phyloP scores from a whole-genome alignment of 1,139 yeast species.

The Casaregolazyma suthepensis region DNA sequence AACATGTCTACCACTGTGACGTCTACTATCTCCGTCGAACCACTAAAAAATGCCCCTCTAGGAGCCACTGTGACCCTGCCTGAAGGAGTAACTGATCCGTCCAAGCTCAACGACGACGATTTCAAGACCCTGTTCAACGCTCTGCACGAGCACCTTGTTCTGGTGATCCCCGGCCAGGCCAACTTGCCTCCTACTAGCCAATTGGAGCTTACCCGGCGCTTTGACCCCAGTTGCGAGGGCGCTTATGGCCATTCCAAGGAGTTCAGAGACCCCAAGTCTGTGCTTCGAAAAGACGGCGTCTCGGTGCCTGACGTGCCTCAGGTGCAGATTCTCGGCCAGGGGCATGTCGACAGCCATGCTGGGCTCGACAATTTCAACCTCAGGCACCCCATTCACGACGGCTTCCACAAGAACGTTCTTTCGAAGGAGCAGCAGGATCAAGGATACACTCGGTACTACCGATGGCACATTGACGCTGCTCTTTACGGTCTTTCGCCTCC shows the following conservation, averaged over 20 bases:
- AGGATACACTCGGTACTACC: conserved; percentile 70
- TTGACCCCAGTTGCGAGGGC: conserved; percentile 67
- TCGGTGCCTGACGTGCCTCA: conserved; percentile 79
- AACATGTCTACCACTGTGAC: conserved; percentile 4
- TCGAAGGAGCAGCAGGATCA: conserved; percentile 55
- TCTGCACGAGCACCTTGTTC: conserved; percentile 59
- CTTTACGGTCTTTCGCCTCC: conserved; percentile 82
- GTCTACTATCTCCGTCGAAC: conserved; percentile 7
- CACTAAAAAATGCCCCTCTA: conserved; percentile 31
- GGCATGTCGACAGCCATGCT: conserved; percentile 54
- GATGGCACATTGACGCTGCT: conserved; percentile 94
- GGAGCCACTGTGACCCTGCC: conserved; percentile 69
- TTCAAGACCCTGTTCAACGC: conserved; percentile 58
- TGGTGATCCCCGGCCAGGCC: conserved; percentile 65
- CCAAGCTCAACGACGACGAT: conserved; percentile 57
- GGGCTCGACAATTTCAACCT: conserved; percentile 65
- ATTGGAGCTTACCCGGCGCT: conserved; percentile 62
- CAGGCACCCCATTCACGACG: conserved; percentile 77
- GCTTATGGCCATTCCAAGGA: conserved; percentile 82
- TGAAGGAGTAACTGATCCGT: conserved; percentile 65
- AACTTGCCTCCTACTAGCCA: conserved; percentile 66
- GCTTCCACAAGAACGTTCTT: conserved; percentile 65
- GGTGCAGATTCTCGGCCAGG: conserved; percentile 84
- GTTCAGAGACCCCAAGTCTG: conserved; percentile 71
- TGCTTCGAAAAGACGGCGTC: conserved; percentile 71